A percentile compares a stretch with the other conserved stretches of the same genome.
Conservation (phyloP, 441 rosid species). For the Biscutella auriculata region DNA sequence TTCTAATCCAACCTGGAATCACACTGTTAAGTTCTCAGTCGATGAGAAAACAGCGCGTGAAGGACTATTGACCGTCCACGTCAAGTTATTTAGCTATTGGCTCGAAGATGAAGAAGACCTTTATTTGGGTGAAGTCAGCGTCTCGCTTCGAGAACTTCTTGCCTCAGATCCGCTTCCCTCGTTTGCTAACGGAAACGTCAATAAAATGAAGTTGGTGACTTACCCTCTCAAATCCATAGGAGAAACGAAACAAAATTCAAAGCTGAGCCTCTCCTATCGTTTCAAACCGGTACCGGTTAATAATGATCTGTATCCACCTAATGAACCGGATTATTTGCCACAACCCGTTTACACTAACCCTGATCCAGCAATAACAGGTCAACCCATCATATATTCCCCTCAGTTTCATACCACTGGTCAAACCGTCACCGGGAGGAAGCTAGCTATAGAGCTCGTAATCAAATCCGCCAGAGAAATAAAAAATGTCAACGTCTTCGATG, state of each 20-base stretch:
- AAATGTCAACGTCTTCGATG: conserved; percentile 31
- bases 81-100: conserved; percentile 23
- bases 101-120: conserved; percentile 46
- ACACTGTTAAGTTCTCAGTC: conserved; percentile 36
- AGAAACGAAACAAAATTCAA: conserved; percentile 1
- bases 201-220: conserved; percentile 20
- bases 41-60: conserved; percentile 23
- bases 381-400: background rate
- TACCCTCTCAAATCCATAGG: conserved; percentile 15
- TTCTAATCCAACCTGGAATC: conserved; percentile 47
- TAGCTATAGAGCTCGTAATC: conserved; percentile 29
- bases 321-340: background rate
- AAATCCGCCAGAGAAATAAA: conserved; percentile 32
- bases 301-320: background rate
- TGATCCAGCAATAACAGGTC: background rate
- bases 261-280: background rate
- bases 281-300: conserved; percentile 3
- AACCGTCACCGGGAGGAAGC: background rate
- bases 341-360: background rate
- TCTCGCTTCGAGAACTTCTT: conserved; percentile 44
- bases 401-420: background rate
- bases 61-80: conserved; percentile 27
- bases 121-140: conserved; percentile 44
- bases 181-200: background rate
- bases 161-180: conserved; percentile 2